These are phyloP conservation scores for Cordyceps pruinosa DNA, from an alignment of 2,329 filamentous ascomycete species.

Conservation along the genomic window DNA sequence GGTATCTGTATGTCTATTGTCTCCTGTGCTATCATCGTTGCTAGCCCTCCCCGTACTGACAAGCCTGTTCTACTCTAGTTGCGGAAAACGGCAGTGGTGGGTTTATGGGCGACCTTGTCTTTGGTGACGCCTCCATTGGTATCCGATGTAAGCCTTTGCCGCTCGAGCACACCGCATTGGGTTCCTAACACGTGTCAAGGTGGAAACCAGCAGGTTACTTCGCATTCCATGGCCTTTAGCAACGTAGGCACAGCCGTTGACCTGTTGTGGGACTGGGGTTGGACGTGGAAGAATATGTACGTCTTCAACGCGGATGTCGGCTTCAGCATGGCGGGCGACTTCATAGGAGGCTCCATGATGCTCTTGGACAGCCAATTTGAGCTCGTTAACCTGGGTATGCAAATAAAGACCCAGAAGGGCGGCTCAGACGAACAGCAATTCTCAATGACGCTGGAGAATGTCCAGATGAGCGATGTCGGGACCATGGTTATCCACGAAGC, in stretches of 20 bases:
- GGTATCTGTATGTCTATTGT: slow-evolving; percentile 14
- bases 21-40: not conserved
- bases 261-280: slow-evolving; percentile 16
- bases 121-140: slow-evolving; percentile 50
- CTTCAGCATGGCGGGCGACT: slow-evolving; percentile 7
- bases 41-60: too few relatives aligned
- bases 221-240: slow-evolving; percentile 3
- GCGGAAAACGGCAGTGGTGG: slow-evolving; percentile 31
- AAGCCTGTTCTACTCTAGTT: slow-evolving; percentile 5
- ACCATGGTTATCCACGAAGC: not conserved
- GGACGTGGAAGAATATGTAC: slow-evolving; percentile 13
- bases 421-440: not conserved
- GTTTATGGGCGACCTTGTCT: slow-evolving; percentile 52
- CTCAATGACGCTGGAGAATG: slow-evolving; percentile 7
- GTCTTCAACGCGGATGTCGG: slow-evolving; percentile 5
- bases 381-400: not conserved
- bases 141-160: slow-evolving; percentile 1
- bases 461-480: not conserved
- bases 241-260: slow-evolving; percentile 8
- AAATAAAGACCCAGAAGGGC: not conserved
- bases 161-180: not conserved
- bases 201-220: slow-evolving; percentile 13
- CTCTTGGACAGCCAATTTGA: slow-evolving; percentile 7
- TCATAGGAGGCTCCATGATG: slow-evolving; percentile 8
- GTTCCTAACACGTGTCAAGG: not conserved